These are phyloP conservation scores for Bauhinia variegata DNA, from an alignment of 306 rosid species.

Conservation along the genomic window DNA sequence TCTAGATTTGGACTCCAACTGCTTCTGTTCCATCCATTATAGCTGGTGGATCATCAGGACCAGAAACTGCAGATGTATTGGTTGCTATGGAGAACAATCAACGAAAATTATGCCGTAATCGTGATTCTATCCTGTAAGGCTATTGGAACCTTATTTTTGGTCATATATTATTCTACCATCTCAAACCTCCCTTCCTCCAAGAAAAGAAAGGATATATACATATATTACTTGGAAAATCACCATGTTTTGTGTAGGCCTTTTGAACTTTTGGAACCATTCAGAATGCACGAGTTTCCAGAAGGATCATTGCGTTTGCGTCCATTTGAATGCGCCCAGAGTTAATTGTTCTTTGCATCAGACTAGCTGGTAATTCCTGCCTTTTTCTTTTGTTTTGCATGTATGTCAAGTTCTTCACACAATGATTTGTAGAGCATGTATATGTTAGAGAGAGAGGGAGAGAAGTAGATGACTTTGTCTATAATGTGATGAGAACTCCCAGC, in stretches of 20 bases:
- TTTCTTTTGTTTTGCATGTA: conserved; percentile 1
- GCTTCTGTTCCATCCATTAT: conserved; percentile 76
- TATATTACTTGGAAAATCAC: too few species aligned
- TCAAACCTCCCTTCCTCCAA: conserved; percentile 29
- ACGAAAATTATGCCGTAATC: conserved; percentile 64
- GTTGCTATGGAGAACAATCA: conserved; percentile 78
- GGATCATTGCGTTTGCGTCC: conserved; percentile 90
- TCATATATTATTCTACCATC: conserved; percentile 19
- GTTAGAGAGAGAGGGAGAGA: neutral
- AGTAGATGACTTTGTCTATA: too few species aligned
- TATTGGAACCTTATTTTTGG: conserved; percentile 10
- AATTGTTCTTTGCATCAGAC: conserved; percentile 35
- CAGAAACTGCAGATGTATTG: conserved; percentile 69
- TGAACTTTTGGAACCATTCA: conserved; percentile 79
- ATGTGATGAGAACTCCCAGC: too few species aligned
- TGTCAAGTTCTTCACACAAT: too few species aligned
- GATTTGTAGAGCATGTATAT: too few species aligned
- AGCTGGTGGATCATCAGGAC: conserved; percentile 78
- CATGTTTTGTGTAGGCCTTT: conserved; percentile 68
- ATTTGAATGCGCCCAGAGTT: conserved; percentile 95
- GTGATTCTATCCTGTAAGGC: conserved; percentile 79
- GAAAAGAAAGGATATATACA: conserved; percentile 58
- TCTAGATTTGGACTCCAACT: conserved; percentile 86
- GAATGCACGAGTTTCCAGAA: conserved; percentile 85
- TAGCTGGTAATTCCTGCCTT: conserved; percentile 31